Conservation (phyloP, 257 asterid genomes). For the Scutellaria barbata region DNA sequence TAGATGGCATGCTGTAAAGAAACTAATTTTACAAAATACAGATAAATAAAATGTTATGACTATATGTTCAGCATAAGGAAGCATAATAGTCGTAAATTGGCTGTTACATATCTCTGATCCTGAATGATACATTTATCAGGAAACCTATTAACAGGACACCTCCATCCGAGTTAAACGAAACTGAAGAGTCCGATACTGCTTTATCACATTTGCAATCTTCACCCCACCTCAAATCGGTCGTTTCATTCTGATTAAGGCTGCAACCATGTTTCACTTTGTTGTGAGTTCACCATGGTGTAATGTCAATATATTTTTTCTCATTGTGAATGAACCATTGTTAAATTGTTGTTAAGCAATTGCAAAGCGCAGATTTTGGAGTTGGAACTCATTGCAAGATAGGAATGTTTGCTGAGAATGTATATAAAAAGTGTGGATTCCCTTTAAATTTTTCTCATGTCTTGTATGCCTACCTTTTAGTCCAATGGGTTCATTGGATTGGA, state of each 20-base stretch:
- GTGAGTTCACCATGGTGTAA: conserved; percentile 33
- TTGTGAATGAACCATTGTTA: conserved; percentile 29
- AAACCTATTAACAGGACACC: conserved; percentile 40
- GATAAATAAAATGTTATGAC: too few relatives aligned
- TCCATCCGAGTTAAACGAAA: conserved; percentile 45
- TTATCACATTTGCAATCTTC: conserved; percentile 54
- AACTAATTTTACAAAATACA: too few relatives aligned
- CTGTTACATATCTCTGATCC: not conserved
- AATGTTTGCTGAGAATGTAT: conserved; percentile 39
- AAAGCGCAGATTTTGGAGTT: conserved; percentile 28
- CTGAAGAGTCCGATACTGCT: conserved; percentile 66
- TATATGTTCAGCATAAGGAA: too few relatives aligned
- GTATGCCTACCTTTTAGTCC: not conserved
- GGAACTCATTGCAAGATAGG: conserved; percentile 25
- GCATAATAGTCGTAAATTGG: not conserved
- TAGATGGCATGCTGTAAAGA: too few relatives aligned
- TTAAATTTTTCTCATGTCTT: conserved; percentile 16
- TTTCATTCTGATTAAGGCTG: conserved; percentile 47
- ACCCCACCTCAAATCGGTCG: conserved; percentile 43
- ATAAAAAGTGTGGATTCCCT: conserved; percentile 35
- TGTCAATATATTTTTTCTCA: conserved; percentile 27
- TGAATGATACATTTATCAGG: conserved; percentile 41
- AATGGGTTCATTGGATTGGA: too few relatives aligned
- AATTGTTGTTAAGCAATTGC: conserved; percentile 25
- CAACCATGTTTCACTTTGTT: conserved; percentile 8